Conservation (phyloP, 2,329 filamentous ascomycete genomes). For the Pseudogymnoascus pannorum region DNA sequence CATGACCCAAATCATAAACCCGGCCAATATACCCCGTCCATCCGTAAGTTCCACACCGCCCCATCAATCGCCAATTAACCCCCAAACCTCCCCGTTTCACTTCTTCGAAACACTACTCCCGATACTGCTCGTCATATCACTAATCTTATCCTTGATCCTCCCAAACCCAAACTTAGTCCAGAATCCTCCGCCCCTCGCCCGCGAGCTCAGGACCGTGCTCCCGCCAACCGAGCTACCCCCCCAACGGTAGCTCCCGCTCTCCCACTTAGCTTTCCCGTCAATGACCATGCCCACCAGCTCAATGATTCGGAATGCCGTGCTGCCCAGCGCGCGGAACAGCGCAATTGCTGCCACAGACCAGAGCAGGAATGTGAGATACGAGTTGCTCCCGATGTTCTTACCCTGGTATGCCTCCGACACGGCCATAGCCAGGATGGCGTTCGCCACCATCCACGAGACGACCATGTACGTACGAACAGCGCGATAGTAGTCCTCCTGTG, state of each 20-base stretch:
- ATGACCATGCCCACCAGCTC: constrained; percentile 78
- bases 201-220: constrained; percentile 19
- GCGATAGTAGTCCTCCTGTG: constrained; percentile 98
- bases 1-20: neutral
- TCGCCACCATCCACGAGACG: constrained; percentile 85
- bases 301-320: constrained; percentile 72
- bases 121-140: constrained; percentile 20
- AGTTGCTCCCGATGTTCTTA: constrained; percentile 67
- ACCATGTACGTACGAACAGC: constrained; percentile 98
- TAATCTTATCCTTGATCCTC: constrained; percentile 21
- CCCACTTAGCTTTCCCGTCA: constrained; percentile 62
- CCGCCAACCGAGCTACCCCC: neutral
- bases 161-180: constrained; percentile 17
- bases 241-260: constrained; percentile 9
- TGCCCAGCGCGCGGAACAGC: constrained; percentile 79
- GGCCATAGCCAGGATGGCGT: constrained; percentile 88
- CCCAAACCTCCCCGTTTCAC: neutral
- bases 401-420: constrained; percentile 78
- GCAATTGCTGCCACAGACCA: constrained; percentile 86
- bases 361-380: constrained; percentile 86
- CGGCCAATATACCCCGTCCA: neutral
- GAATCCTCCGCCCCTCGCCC: constrained; percentile 25
- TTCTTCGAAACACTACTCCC: constrained; percentile 21
- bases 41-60: neutral
- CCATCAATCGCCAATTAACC: constrained; percentile 3